Evolutionary conservation across 2,329 filamentous ascomycete species (phyloP), one percentile per base, ranked within the genome.

Genomic region (Didymella exigua): DNA sequence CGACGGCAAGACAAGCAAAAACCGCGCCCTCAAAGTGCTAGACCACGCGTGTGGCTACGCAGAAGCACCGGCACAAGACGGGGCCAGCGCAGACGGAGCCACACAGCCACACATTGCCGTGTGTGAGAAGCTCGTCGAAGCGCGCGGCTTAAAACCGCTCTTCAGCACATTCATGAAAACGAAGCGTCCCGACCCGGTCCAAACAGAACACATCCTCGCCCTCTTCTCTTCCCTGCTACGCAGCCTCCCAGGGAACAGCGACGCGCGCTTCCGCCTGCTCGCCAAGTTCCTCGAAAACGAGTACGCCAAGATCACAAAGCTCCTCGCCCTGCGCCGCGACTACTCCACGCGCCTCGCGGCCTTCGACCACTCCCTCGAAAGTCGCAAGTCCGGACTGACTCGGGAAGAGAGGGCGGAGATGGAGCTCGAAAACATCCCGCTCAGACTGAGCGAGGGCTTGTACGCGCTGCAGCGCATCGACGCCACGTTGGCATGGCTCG

Each of bases 231-330:
- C 89, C 0, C 83, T 99, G 72, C 81, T 99, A 1, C 87, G 92
- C 21, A 82, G 88, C 4, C 76, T 99, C 1, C 92, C 93, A 0
- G 89, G 86, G 14, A 86, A 91, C 27, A 92, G 90, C 1, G 81
- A 90, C 0, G 82, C 87, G 27, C 85, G 95, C 5, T 96, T 98
- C 64, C 86, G 95, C 4, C 84, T 89, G 0, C 82, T 98, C 4
- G 93, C 93, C 42, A 99, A 99, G 70, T 98, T 98, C 67, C 89
- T 96, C 16, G 95, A 99, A 74, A 96, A 91, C 71, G 87, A 96
- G 61, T 96, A 96, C 72, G 91, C 88, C 63, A 98, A 98, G 79
- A 85, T 91, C 31, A 78, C 72, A 5, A 90, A 87, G 70, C 79
- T 98, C 4, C 74, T 96, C 30, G 80, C 83, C 56, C 75, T 97